phyloP scores from a whole-genome alignment of 352 stramenopile species.

The Pelagophyceae sp. region DNA sequence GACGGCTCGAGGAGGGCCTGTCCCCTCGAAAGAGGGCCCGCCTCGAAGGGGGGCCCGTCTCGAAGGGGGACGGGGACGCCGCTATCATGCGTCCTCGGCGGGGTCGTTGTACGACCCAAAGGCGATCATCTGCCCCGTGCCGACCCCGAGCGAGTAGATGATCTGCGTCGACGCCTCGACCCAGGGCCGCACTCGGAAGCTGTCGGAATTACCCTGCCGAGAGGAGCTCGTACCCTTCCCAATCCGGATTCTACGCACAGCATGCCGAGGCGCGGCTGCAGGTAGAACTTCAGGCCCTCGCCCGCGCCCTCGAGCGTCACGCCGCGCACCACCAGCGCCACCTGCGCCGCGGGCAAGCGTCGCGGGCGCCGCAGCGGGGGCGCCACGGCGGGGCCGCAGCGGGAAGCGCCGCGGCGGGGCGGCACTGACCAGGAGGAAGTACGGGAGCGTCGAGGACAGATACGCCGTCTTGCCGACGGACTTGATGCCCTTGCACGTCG shows the following conservation, averaged over 20 bases:
- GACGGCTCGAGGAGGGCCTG: too few relatives aligned
- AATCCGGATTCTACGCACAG: too few relatives aligned
- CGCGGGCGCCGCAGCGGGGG: too few relatives aligned
- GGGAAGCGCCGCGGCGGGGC: too few relatives aligned
- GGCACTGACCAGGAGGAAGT: conserved; percentile 20
- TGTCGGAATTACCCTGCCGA: too few relatives aligned
- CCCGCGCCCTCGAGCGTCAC: conserved; percentile 16
- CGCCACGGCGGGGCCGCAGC: too few relatives aligned
- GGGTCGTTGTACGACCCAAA: conserved; percentile 20
- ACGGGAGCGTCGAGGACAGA: conserved; percentile 23
- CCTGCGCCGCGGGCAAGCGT: too few relatives aligned
- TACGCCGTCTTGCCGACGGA: conserved; percentile 23
- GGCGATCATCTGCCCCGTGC: conserved; percentile 24
- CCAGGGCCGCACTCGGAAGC: conserved; percentile 20
- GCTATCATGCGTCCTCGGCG: conserved; percentile 25
- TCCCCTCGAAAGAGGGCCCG: too few relatives aligned
- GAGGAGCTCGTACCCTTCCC: too few relatives aligned
- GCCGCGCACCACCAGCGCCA: conserved; percentile 21
- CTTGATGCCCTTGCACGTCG: conserved; percentile 21
- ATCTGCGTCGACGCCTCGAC: conserved; percentile 26
- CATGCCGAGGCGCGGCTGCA: conserved; percentile 9
- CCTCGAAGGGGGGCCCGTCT: too few relatives aligned
- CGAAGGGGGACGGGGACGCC: too few relatives aligned
- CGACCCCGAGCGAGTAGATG: conserved; percentile 29
- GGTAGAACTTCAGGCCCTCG: conserved; percentile 25